Conservation (phyloP, 495 filamentous ascomycete genomes). For the Choiromyces venosus region DNA sequence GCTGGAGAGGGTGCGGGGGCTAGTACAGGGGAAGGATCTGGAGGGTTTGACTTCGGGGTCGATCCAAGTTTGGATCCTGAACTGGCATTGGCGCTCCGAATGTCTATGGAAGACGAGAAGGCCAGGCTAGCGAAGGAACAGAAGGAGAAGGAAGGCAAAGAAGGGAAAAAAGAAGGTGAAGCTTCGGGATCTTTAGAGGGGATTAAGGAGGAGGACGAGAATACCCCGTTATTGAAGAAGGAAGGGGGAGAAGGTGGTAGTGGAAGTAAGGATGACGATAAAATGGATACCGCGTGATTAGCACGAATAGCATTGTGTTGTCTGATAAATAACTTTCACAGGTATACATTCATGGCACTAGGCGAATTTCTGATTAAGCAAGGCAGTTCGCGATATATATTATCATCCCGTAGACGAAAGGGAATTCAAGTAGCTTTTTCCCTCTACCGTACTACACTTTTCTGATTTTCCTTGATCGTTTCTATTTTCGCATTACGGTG, state of each 20-base stretch:
- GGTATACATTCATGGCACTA: slow-evolving; percentile 16
- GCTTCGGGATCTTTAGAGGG: slow-evolving; percentile 56
- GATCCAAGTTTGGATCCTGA: slow-evolving; percentile 83
- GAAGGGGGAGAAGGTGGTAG: slow-evolving; percentile 59
- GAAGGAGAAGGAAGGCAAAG: slow-evolving; percentile 62
- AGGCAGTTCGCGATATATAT: slow-evolving; percentile 26
- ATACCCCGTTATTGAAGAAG: slow-evolving; percentile 59
- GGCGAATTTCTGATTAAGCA: slow-evolving; percentile 18
- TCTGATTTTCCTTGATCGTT: background rate
- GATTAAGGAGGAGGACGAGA: slow-evolving; percentile 75
- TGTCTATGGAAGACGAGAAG: slow-evolving; percentile 98
- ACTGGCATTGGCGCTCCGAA: slow-evolving; percentile 85
- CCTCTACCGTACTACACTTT: background rate
- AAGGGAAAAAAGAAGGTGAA: slow-evolving; percentile 55
- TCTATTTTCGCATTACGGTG: background rate
- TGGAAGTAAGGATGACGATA: slow-evolving; percentile 67
- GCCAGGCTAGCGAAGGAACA: slow-evolving; percentile 79
- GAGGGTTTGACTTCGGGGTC: slow-evolving; percentile 64
- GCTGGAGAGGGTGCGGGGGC: slow-evolving; percentile 49
- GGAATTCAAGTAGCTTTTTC: background rate
- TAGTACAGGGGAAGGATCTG: slow-evolving; percentile 56
- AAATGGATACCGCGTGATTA: slow-evolving; percentile 76
- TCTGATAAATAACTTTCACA: slow-evolving; percentile 18
- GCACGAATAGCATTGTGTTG: slow-evolving; percentile 16
- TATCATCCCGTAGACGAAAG: slow-evolving; percentile 28